Conservation (phyloP, 1,284 basidiomycete species). For the Singerocomus inundabilis region DNA sequence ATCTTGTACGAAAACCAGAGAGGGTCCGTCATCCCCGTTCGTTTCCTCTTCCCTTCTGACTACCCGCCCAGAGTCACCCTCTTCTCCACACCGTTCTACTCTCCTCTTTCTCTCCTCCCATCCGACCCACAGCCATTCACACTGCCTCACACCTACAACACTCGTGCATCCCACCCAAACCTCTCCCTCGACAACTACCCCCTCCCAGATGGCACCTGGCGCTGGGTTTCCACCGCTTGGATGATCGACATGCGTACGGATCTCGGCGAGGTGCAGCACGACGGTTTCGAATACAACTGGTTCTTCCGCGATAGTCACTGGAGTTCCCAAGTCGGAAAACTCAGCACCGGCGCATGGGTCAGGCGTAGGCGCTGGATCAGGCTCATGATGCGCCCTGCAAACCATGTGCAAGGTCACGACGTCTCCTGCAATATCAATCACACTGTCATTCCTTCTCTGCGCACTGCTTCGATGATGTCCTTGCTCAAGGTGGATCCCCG, state of each 20-base stretch:
- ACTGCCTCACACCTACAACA: conserved; percentile 44
- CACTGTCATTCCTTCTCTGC: background rate
- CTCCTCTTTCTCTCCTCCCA: conserved; percentile 64
- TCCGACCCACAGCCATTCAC: conserved; percentile 77
- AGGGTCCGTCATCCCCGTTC: conserved; percentile 50
- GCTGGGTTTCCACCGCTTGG: conserved; percentile 75
- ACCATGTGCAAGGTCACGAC: conserved; percentile 12
- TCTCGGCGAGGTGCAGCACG: conserved; percentile 68
- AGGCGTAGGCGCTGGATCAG: conserved; percentile 74
- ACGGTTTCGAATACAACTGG: conserved; percentile 85
- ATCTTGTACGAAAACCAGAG: conserved; percentile 76
- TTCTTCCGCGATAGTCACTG: conserved; percentile 63
- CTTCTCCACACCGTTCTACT: conserved; percentile 74
- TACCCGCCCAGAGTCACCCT: conserved; percentile 53
- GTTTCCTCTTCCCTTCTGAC: conserved; percentile 7
- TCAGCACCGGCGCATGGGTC: conserved; percentile 69
- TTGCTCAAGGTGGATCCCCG: conserved; percentile 30
- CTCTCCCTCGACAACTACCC: conserved; percentile 64
- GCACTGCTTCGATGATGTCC: conserved; percentile 6
- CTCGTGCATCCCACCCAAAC: conserved; percentile 46
- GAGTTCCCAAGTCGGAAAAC: conserved; percentile 56
- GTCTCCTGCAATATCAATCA: background rate
- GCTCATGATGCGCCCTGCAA: conserved; percentile 70
- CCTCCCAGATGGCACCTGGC: conserved; percentile 79
- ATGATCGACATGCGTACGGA: conserved; percentile 84